Percentiles rank a stretch among this genome's conserved stretches.
Evolutionary conservation across 1,139 yeast genomes (phyloP).

Genomic region (Protomyces pachydermus): DNA sequence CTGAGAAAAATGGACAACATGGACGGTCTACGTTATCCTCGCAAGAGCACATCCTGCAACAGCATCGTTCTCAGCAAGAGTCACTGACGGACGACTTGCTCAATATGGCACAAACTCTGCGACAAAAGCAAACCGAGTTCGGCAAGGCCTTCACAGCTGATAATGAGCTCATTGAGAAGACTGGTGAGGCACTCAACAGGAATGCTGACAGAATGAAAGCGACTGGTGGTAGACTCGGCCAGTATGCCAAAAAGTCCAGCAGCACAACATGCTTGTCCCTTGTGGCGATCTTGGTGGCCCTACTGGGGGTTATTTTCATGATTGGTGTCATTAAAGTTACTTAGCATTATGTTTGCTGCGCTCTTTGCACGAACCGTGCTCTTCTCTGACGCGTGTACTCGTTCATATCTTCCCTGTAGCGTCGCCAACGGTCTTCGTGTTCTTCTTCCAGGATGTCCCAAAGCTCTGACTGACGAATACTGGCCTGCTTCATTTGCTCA

Average conservation of each 20-base stretch:
- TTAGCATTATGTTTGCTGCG: not conserved
- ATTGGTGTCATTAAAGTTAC: slow-evolving; percentile 13
- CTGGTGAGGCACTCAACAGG: slow-evolving; percentile 18
- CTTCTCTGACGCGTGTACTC: not conserved
- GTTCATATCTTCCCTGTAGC: not conserved
- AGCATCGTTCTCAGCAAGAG: slow-evolving; percentile 24
- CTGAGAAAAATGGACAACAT: not conserved
- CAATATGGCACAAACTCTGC: slow-evolving; percentile 22
- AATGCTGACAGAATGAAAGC: slow-evolving; percentile 16
- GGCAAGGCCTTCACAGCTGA: slow-evolving; percentile 24
- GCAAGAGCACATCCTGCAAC: slow-evolving; percentile 18
- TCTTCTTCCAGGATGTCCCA: slow-evolving; percentile 7
- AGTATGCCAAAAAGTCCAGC: slow-evolving; percentile 18
- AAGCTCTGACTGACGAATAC: not conserved
- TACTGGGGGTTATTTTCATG: slow-evolving; percentile 6
- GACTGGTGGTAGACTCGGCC: slow-evolving; percentile 15
- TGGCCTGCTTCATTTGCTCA: not conserved
- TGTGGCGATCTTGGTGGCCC: slow-evolving; percentile 19
- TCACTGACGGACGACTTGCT: slow-evolving; percentile 19
- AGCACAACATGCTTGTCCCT: slow-evolving; percentile 11
- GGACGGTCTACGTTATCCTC: not conserved
- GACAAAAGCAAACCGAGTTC: slow-evolving; percentile 12
- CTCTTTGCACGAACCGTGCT: not conserved
- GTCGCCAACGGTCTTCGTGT: slow-evolving; percentile 2
- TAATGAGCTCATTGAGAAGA: slow-evolving; percentile 18